phyloP scores from a whole-genome alignment of 257 asterid genomes.

The Marsdenia floribunda region DNA sequence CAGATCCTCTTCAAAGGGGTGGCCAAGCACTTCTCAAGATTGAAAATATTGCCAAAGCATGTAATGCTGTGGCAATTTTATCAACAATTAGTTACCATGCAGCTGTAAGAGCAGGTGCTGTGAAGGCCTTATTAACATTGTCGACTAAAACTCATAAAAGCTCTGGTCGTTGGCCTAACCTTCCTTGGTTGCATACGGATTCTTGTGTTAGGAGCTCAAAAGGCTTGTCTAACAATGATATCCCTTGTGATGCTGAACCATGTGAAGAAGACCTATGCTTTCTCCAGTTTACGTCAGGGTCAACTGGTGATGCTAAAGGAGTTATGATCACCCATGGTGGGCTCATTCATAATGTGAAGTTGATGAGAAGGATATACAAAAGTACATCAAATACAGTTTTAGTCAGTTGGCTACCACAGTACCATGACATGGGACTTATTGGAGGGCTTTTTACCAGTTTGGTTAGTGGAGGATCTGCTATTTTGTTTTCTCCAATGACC shows the following conservation, averaged over 20 bases:
- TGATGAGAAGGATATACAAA: constrained; percentile 57
- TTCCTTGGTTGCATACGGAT: constrained; percentile 82
- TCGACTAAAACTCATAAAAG: constrained; percentile 25
- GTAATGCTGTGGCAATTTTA: constrained; percentile 65
- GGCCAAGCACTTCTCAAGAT: constrained; percentile 80
- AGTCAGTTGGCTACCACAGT: constrained; percentile 86
- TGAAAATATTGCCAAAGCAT: constrained; percentile 60
- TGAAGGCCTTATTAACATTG: constrained; percentile 44
- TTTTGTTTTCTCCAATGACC: constrained; percentile 71
- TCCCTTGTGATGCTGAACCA: constrained; percentile 24
- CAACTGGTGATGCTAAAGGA: constrained; percentile 87
- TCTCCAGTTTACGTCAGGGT: constrained; percentile 82
- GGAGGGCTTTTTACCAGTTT: constrained; percentile 77
- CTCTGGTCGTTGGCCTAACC: constrained; percentile 73
- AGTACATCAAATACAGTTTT: constrained; percentile 80
- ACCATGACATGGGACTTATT: constrained; percentile 85
- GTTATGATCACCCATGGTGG: constrained; percentile 83
- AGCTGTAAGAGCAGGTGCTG: constrained; percentile 76
- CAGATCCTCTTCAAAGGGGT: constrained; percentile 89
- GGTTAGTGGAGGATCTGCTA: constrained; percentile 68
- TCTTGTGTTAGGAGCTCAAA: constrained; percentile 57
- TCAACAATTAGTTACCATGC: constrained; percentile 65
- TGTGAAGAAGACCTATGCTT: constrained; percentile 48
- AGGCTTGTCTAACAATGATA: constrained; percentile 9
- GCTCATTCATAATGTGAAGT: constrained; percentile 64